phyloP scores from a whole-genome alignment of 345 rosid species.

The Gossypium mustelinum region DNA sequence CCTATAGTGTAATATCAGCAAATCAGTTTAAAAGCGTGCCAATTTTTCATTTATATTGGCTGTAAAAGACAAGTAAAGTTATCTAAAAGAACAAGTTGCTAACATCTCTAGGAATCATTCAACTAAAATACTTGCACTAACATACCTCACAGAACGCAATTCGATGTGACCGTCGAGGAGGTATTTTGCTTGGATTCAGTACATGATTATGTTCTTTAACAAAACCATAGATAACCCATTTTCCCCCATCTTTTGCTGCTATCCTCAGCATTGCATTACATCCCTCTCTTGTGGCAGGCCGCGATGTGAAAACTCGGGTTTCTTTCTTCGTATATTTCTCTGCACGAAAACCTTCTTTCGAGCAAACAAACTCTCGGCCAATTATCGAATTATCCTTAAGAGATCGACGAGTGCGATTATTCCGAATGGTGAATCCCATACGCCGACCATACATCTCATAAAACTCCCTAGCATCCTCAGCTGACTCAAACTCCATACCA shows the following conservation, averaged over 20 bases:
- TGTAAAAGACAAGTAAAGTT: neutral
- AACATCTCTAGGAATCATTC: neutral
- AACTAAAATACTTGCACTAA: neutral
- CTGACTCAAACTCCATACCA: conserved; percentile 38
- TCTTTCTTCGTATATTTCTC: conserved; percentile 23
- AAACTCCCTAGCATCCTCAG: conserved; percentile 43
- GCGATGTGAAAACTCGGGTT: conserved; percentile 17
- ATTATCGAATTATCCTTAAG: conserved; percentile 41
- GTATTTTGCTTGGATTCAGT: conserved; percentile 33
- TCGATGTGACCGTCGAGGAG: conserved; percentile 35
- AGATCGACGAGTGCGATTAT: conserved; percentile 37
- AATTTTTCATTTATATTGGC: neutral
- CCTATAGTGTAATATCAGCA: neutral
- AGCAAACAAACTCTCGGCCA: conserved; percentile 43
- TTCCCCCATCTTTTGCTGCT: conserved; percentile 34
- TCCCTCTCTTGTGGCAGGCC: conserved; percentile 35
- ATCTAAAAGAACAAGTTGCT: neutral
- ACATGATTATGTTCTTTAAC: conserved; percentile 40
- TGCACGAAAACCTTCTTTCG: conserved; percentile 35
- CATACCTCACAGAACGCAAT: conserved; percentile 38
- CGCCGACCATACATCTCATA: conserved; percentile 40
- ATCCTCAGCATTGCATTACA: conserved; percentile 43
- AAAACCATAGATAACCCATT: conserved; percentile 42
- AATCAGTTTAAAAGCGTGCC: neutral
- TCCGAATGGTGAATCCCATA: conserved; percentile 37